Evolutionary conservation across 805 yeast genomes (phyloP), one percentile per base, ranked within the genome.

Genomic region (Middelhovenomyces tepae): DNA sequence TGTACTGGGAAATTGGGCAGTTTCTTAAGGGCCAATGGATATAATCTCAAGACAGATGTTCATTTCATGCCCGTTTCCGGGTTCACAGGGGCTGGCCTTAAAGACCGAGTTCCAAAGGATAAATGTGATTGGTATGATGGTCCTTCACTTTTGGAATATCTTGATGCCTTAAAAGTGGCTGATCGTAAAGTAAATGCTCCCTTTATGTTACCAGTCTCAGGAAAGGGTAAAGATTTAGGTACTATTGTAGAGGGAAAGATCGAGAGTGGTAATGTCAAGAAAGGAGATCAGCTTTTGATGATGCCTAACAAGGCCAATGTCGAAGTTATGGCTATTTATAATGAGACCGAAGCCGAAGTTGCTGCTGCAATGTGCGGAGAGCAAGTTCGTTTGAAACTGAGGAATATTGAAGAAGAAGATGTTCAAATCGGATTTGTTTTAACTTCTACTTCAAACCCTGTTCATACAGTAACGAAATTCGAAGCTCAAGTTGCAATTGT

Each of bases 171-270:
- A 79, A 72, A 78, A 46, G 75, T 83, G 31, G 75, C 78, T 45
- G 76, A 82, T 62, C 84, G 98, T 64, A 83, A 77, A 53, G 67
- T 85, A 53, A 83, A 82, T 54, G 95, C 89, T 30, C 96, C 98
- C 47, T 91, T 91, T 68, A 87, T 91, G 97, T 68, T 91, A 50
- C 99, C 99, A 39, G 72, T 91, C 47, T 73, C 94, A 17, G 83
- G 91, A 48, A 91, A 91, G 64, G 81, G 86, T 82, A 87, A 84
- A 61, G 98, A 91, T 59, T 67, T 91, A 67, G 99, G 99, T 60
- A 86, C 97, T 32, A 76, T 91, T 44, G 91, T 91, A 34, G 99
- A 91, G 64, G 99, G 99, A 62, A 91, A 91, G 69, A 82, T 91
- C 54, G 99, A 87, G 67, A 78, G 93, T 37, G 99, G 99, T 32